phyloP scores from a whole-genome alignment of 305 asterid genomes.

The Solanum hybrid region DNA sequence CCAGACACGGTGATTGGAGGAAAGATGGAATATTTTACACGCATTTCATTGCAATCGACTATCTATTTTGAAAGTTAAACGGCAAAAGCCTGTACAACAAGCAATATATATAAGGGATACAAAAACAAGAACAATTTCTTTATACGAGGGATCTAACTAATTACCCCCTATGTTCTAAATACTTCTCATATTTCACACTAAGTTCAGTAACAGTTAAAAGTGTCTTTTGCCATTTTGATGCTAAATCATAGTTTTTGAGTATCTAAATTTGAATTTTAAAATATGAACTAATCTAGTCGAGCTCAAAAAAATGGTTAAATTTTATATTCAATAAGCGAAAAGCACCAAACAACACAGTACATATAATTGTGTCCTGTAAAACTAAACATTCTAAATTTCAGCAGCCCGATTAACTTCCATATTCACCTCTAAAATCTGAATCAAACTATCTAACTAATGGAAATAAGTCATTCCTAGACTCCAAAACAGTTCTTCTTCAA shows the following conservation, averaged over 20 bases:
- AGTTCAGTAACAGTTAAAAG: not conserved
- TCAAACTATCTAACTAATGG: not conserved
- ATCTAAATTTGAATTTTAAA: not conserved
- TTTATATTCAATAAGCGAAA: not conserved
- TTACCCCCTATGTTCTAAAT: not conserved
- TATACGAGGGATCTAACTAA: not conserved
- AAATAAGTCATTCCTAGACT: not conserved
- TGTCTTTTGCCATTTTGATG: not conserved
- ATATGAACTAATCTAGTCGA: not conserved
- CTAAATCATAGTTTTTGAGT: not conserved
- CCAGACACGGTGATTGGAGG: not conserved
- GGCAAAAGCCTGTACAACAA: not conserved
- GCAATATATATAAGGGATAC: not conserved
- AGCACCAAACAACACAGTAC: not conserved
- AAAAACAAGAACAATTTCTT: not conserved
- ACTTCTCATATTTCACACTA: not conserved
- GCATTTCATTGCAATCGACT: not conserved
- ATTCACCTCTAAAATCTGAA: not conserved
- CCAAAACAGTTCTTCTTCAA: not conserved
- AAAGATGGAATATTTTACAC: not conserved
- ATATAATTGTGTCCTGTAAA: not conserved
- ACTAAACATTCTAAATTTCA: not conserved
- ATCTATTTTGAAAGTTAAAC: not conserved
- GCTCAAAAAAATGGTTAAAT: not conserved
- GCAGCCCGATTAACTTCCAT: not conserved